These are phyloP conservation scores for Tolypocladium sp. DNA, from an alignment of 2,329 filamentous ascomycete genomes.

Conservation along the genomic window DNA sequence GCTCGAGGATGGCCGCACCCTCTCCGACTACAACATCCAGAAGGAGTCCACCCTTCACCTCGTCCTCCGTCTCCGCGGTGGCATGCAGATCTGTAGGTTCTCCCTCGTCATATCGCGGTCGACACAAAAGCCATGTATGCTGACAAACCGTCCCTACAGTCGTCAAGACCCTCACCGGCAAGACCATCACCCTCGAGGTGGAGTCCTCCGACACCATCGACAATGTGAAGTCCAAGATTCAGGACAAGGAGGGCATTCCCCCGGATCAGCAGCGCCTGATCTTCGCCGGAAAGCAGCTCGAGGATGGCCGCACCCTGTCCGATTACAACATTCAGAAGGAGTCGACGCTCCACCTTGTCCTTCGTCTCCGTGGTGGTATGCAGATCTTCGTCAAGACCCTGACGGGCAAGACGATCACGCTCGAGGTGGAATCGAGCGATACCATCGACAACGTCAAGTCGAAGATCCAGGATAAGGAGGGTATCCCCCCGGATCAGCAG, in stretches of 20 bases:
- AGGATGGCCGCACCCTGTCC: conserved; percentile 63
- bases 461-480: conserved; percentile 91
- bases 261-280: conserved; percentile 94
- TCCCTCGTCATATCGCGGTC: not conserved
- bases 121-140: not conserved
- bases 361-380: conserved; percentile 60
- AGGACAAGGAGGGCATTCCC: conserved; percentile 97
- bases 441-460: conserved; percentile 92
- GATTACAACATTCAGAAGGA: conserved; percentile 53
- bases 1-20: conserved; percentile 72
- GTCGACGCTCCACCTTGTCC: conserved; percentile 67
- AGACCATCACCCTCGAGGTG: conserved; percentile 88
- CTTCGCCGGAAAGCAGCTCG: conserved; percentile 93
- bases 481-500: conserved; percentile 90
- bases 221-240: conserved; percentile 96
- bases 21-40: conserved; percentile 49
- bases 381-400: conserved; percentile 77
- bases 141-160: conserved; percentile 22
- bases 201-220: conserved; percentile 88
- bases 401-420: conserved; percentile 88
- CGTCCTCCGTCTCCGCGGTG: conserved; percentile 61
- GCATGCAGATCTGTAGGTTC: conserved; percentile 56
- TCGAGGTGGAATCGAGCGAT: conserved; percentile 82
- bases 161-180: conserved; percentile 81
- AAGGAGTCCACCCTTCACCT: conserved; percentile 64